A percentile compares a stretch with the other conserved stretches of the same genome.
Conservation (phyloP, 768 basidiomycete species). For the Phaeolepiota aurea region DNA sequence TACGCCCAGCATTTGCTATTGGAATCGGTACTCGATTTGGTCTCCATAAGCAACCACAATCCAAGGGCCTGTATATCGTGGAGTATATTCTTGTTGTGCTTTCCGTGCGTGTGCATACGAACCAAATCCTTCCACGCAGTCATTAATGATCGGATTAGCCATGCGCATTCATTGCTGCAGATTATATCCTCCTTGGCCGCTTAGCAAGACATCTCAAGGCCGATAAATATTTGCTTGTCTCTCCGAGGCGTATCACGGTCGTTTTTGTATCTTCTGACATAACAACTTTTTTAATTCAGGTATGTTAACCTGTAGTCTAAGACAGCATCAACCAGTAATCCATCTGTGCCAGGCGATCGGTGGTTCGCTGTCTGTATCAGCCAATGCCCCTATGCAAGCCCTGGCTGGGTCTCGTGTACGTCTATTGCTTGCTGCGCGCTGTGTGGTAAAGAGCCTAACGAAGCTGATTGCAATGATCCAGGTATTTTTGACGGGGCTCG, state of each 20-base stretch:
- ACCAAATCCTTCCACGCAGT: too few species aligned
- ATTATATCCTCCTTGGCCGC: constrained; percentile 60
- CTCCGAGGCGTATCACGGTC: constrained; percentile 38
- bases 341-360: constrained; percentile 31
- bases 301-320: constrained; percentile 11
- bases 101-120: constrained; percentile 43
- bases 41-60: constrained; percentile 45
- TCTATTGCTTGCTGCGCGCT: constrained; percentile 3
- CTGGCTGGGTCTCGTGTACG: constrained; percentile 26
- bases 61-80: constrained; percentile 40
- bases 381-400: constrained; percentile 18
- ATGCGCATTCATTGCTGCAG: constrained; percentile 66
- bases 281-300: constrained; percentile 61
- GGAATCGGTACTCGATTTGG: constrained; percentile 52
- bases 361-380: constrained; percentile 35
- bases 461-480: constrained; percentile 10
- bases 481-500: constrained; percentile 52
- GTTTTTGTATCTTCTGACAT: constrained; percentile 59
- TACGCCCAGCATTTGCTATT: constrained; percentile 39
- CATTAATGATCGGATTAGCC: constrained; percentile 28
- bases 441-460: background rate
- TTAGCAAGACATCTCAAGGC: constrained; percentile 42
- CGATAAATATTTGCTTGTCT: constrained; percentile 39
- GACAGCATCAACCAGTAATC: background rate
- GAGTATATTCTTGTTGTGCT: constrained; percentile 56